phyloP scores from a whole-genome alignment of 1,284 basidiomycete species.

The Thecaphora thlaspeos region DNA sequence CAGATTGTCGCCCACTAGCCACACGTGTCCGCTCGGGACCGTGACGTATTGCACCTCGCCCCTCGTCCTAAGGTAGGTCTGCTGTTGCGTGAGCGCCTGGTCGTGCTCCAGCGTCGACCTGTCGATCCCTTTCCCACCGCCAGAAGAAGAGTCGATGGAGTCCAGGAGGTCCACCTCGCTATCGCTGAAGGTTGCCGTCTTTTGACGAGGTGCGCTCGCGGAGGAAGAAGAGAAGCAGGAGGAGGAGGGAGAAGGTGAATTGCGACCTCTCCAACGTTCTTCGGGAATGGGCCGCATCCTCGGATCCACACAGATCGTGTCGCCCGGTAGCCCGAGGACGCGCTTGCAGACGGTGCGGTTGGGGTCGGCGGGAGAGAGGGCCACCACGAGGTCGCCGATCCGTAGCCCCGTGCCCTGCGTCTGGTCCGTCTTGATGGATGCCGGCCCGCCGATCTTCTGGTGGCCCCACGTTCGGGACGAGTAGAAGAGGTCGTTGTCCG shows the following conservation, averaged over 20 bases:
- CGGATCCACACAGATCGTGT: constrained; percentile 83
- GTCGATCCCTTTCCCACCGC: background rate
- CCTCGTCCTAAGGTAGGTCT: constrained; percentile 15
- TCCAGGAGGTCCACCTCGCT: constrained; percentile 13
- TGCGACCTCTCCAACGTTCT: no score
- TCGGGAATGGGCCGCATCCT: constrained; percentile 47
- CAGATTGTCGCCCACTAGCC: constrained; percentile 89
- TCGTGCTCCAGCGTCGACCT: constrained; percentile 11
- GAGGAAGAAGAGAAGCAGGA: no score
- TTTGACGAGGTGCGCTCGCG: no score
- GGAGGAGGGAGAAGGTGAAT: no score
- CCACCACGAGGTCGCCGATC: constrained; percentile 75
- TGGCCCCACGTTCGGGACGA: background rate
- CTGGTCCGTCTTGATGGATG: constrained; percentile 28
- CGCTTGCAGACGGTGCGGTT: constrained; percentile 80
- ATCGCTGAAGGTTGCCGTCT: background rate
- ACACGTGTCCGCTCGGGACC: constrained; percentile 62
- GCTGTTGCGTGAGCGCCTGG: constrained; percentile 1
- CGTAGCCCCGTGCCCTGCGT: constrained; percentile 39
- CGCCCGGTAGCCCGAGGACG: constrained; percentile 84
- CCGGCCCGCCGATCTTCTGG: constrained; percentile 8
- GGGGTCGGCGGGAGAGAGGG: constrained; percentile 73
- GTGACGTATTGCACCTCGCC: constrained; percentile 35
- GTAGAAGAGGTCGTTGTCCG: background rate
- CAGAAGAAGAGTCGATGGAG: constrained; percentile 10